Percentiles rank a stretch among this genome's conserved stretches.
Conservation (phyloP, 169 alveolate species). For the Eimeria brunetti region DNA sequence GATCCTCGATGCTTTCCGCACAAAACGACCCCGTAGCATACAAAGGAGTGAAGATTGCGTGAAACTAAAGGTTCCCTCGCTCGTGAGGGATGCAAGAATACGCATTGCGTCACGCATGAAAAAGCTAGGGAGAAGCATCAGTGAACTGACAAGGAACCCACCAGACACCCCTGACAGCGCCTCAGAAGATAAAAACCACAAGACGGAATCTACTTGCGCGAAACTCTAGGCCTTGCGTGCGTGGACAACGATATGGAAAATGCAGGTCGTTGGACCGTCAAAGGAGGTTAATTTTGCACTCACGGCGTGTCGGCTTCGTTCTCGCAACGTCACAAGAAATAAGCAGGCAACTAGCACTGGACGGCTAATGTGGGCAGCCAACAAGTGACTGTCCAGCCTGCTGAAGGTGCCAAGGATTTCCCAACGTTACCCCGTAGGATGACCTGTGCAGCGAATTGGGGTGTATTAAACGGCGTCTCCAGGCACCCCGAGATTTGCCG, state of each 20-base stretch:
- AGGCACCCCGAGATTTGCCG: conserved; percentile 2
- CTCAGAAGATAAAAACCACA: background rate
- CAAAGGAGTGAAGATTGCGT: conserved; percentile 60
- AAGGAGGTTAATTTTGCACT: background rate
- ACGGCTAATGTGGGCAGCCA: background rate
- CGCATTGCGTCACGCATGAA: conserved; percentile 58
- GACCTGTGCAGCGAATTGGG: background rate
- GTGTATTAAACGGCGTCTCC: conserved; percentile 2
- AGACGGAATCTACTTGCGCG: background rate
- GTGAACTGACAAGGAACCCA: conserved; percentile 40
- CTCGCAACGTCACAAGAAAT: background rate
- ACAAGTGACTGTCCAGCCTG: background rate
- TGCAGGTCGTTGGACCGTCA: conserved; percentile 11
- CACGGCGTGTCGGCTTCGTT: background rate
- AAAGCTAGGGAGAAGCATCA: conserved; percentile 36
- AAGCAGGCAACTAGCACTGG: background rate
- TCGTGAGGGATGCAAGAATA: conserved; percentile 31
- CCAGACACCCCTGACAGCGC: background rate
- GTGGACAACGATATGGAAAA: background rate
- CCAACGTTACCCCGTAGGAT: background rate
- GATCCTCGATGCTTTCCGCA: conserved; percentile 75
- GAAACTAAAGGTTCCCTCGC: conserved; percentile 39
- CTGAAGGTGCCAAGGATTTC: background rate
- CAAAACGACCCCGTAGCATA: conserved; percentile 61
- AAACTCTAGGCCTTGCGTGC: background rate